Evolutionary conservation across 2,329 filamentous ascomycete genomes (phyloP).

Genomic region (Aspergillus sp.): DNA sequence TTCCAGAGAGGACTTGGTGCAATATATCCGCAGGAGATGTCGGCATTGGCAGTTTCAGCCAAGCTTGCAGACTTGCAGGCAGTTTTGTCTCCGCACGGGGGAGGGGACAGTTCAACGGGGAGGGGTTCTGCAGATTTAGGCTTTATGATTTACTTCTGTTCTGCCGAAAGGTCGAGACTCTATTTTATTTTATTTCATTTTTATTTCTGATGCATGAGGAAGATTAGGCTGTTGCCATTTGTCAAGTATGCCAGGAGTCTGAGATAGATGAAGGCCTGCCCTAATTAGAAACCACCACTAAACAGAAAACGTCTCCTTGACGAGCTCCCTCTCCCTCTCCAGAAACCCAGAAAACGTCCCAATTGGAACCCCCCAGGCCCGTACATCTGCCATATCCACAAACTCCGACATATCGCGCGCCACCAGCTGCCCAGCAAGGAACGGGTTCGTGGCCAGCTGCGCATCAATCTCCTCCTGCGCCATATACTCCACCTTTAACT

Average conservation of each 20-base stretch:
- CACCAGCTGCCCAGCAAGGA: conserved; percentile 40
- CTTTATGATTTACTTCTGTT: too few relatives aligned
- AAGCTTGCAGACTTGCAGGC: not conserved
- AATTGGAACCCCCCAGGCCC: conserved; percentile 42
- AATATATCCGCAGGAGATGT: not conserved
- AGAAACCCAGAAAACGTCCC: conserved; percentile 49
- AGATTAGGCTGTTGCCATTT: too few relatives aligned
- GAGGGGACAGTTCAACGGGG: not conserved
- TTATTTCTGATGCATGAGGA: too few relatives aligned
- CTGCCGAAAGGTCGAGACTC: too few relatives aligned
- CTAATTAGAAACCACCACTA: too few relatives aligned
- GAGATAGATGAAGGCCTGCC: too few relatives aligned
- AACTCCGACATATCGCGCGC: conserved; percentile 38
- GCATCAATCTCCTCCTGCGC: conserved; percentile 44
- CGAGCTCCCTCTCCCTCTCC: conserved; percentile 37
- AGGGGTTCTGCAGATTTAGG: too few relatives aligned
- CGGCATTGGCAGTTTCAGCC: conserved; percentile 2
- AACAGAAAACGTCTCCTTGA: conserved; percentile 17
- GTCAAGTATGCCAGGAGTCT: too few relatives aligned
- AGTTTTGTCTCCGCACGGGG: too few relatives aligned
- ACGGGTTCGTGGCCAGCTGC: conserved; percentile 35
- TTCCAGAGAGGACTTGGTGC: not conserved
- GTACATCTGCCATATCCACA: conserved; percentile 34
- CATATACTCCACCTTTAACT: conserved; percentile 41
- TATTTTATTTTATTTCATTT: too few relatives aligned